phyloP scores from a whole-genome alignment of 306 rosid species.

The Cicer bijugum region DNA sequence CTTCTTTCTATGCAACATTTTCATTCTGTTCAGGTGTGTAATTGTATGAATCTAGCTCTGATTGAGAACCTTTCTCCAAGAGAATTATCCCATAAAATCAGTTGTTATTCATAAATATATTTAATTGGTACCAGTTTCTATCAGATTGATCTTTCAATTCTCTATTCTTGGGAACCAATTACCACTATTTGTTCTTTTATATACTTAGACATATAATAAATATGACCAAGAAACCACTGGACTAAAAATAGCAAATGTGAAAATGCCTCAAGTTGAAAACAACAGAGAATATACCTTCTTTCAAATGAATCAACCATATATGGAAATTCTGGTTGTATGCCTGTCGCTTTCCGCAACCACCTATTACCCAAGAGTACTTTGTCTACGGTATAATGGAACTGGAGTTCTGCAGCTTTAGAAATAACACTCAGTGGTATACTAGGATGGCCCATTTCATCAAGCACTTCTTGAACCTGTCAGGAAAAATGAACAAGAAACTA shows the following conservation, averaged over 20 bases:
- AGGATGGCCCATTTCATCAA: slow-evolving; percentile 90
- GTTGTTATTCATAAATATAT: no score
- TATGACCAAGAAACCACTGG: slow-evolving; percentile 5
- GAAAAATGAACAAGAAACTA: slow-evolving; percentile 17
- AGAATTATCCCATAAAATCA: no score
- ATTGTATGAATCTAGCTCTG: no score
- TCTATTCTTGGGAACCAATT: slow-evolving; percentile 9
- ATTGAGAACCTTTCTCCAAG: no score
- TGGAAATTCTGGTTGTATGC: slow-evolving; percentile 95
- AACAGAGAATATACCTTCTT: slow-evolving; percentile 64
- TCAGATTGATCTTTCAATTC: slow-evolving; percentile 1
- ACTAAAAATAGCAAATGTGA: slow-evolving; percentile 11
- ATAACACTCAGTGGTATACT: slow-evolving; percentile 90
- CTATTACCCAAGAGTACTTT: slow-evolving; percentile 85
- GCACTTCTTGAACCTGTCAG: slow-evolving; percentile 85
- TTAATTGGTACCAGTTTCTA: no score
- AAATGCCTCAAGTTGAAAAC: slow-evolving; percentile 25
- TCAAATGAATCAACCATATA: slow-evolving; percentile 96
- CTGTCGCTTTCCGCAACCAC: slow-evolving; percentile 91
- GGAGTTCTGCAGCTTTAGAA: slow-evolving; percentile 92
- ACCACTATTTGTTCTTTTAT: slow-evolving; percentile 18
- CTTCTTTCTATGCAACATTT: no score
- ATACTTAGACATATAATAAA: slow-evolving; percentile 6
- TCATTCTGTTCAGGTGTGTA: no score
- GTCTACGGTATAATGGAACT: slow-evolving; percentile 84